Evolutionary conservation across 225 moss, liverwort and hornwort species (phyloP), one percentile per base, ranked within the genome.

Genomic region (Physcomitrellopsis africana): DNA sequence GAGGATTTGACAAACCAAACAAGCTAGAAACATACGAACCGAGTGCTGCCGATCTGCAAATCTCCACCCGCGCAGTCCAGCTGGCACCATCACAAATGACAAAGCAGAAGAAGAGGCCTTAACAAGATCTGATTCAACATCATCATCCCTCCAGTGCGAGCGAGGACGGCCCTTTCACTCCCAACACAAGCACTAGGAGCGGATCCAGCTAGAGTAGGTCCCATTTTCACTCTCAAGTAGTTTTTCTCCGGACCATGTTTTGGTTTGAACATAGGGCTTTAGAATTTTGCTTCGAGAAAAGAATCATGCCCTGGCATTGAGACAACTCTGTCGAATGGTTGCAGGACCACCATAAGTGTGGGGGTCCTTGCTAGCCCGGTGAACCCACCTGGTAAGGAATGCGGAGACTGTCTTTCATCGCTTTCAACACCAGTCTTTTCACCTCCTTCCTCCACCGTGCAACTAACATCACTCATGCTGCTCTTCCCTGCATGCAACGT

Each of bases 21-120:
- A 90, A 90, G 90, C 90, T 87, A 90, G 90, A 90, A 90, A 86
- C 90, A 90, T 87, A 90, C 90, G 90, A 90, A 90, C 90, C 90
- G 90, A 90, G 80, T 90, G 83, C 90, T 90, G 90, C 90, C 90
- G 90, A 84, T 89, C 90, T 90, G 87, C 90, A 89, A 84, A 82
- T 87, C 87, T 87, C 87, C 90, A 87, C 90, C 90, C 90, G 90
- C 90, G 87, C 90, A 82, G 82, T 86, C 90, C 90, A 87, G 90
- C 87, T 87, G 82, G 90, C 87, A 87, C 87, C 84, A 37, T 37
- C 84, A 89, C 86, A 85, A 87, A 85, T 90, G 90, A 90, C 90
- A 90, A 90, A 90, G 32, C 32, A 90, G 90, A 85, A 87, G 89
- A 79, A 75, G 85, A 87, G 85, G 87, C 90, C 90, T 90, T 87